phyloP scores from a whole-genome alignment of 2,329 filamentous ascomycete genomes.

The Colletotrichum liriopes region DNA sequence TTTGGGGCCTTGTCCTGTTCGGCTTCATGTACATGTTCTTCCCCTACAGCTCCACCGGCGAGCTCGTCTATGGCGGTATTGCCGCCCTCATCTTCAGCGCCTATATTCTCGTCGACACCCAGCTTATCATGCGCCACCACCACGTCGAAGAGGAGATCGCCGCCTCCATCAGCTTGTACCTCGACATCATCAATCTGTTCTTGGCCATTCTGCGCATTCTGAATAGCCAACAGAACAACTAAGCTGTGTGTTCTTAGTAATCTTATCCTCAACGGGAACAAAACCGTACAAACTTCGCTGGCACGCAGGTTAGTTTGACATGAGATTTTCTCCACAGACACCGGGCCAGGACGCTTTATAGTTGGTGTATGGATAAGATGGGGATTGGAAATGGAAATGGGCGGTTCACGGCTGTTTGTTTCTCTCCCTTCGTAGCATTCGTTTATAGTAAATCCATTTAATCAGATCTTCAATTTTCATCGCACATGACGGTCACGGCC shows the following conservation, averaged over 20 bases:
- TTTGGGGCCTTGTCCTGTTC: conserved; percentile 94
- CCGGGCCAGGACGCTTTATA: background rate
- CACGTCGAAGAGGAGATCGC: conserved; percentile 99
- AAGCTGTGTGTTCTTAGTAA: conserved; percentile 47
- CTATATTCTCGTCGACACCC: conserved; percentile 97
- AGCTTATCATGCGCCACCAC: conserved; percentile 94
- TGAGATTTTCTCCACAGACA: background rate
- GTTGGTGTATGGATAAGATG: background rate
- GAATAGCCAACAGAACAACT: conserved; percentile 97
- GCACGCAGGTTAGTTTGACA: background rate
- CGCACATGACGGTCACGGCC: background rate
- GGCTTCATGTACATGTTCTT: conserved; percentile 95
- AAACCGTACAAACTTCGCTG: background rate
- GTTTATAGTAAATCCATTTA: conserved; percentile 4
- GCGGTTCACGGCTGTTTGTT: background rate
- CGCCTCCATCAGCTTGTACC: conserved; percentile 92
- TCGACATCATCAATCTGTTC: conserved; percentile 98
- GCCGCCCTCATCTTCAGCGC: conserved; percentile 91
- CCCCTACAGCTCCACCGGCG: conserved; percentile 83
- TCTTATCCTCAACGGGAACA: background rate
- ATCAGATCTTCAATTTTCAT: background rate
- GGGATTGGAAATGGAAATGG: background rate
- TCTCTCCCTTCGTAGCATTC: background rate
- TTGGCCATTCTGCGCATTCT: conserved; percentile 94
- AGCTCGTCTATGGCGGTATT: conserved; percentile 88